phyloP scores from a whole-genome alignment of 805 yeast genomes.

The Tetrapisispora nanseiensis region DNA sequence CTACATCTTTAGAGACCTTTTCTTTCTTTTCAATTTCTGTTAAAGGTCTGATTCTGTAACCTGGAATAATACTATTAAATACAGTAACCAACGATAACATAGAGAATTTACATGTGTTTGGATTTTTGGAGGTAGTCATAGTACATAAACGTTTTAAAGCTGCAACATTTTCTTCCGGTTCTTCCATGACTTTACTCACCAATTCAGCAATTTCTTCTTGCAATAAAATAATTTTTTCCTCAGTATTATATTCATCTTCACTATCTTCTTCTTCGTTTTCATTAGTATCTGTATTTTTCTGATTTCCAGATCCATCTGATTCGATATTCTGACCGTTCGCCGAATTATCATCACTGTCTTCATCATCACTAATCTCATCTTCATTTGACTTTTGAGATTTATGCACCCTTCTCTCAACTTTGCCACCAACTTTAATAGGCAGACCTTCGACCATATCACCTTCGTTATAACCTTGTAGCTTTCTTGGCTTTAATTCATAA shows the following conservation, averaged over 20 bases:
- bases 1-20: slow-evolving; percentile 75
- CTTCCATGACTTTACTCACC: slow-evolving; percentile 70
- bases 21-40: slow-evolving; percentile 74
- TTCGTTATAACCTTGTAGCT: slow-evolving; percentile 32
- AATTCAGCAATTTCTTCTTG: slow-evolving; percentile 78
- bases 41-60: slow-evolving; percentile 75
- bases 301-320: slow-evolving; percentile 36
- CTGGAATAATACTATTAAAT: slow-evolving; percentile 78
- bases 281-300: slow-evolving; percentile 29
- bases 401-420: slow-evolving; percentile 54
- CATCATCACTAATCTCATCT: slow-evolving; percentile 10
- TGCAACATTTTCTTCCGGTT: slow-evolving; percentile 76
- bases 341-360: slow-evolving; percentile 20
- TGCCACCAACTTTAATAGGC: slow-evolving; percentile 75
- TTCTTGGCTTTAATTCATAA: slow-evolving; percentile 67
- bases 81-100: slow-evolving; percentile 74
- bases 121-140: slow-evolving; percentile 59
- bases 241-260: slow-evolving; percentile 37
- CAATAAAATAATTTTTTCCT: slow-evolving; percentile 46
- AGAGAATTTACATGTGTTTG: slow-evolving; percentile 59
- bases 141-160: slow-evolving; percentile 56
- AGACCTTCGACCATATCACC: slow-evolving; percentile 48
- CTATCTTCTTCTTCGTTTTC: slow-evolving; percentile 11
- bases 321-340: slow-evolving; percentile 28
- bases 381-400: slow-evolving; percentile 7